Evolutionary conservation across 805 yeast genomes (phyloP).

Genomic region (Zygosaccharomyces gambellarensis): DNA sequence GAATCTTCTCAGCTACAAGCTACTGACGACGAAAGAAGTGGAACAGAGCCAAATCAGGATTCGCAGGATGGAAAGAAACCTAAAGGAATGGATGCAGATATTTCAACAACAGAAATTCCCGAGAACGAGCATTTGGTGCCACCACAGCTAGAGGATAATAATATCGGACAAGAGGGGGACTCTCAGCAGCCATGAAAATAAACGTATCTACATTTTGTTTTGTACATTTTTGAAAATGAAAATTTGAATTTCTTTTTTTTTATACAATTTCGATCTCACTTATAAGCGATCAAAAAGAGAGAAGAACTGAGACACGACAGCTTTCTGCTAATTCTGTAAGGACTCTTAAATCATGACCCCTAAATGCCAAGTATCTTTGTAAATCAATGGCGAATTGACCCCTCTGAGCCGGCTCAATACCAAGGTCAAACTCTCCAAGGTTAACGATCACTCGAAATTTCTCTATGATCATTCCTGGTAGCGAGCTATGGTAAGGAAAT

Average conservation of each 20-base stretch:
- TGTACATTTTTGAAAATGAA: not conserved
- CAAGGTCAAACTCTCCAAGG: not conserved
- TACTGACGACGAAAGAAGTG: not conserved
- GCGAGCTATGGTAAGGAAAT: conserved; percentile 14
- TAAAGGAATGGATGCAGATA: not conserved
- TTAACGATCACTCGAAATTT: conserved; percentile 11
- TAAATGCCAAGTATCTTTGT: conserved; percentile 9
- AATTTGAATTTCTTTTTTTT: not conserved
- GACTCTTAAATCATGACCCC: conserved; percentile 7
- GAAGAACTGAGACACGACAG: conserved; percentile 7
- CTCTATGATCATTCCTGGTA: conserved; percentile 12
- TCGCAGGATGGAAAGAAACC: not conserved
- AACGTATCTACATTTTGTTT: not conserved
- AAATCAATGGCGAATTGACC: conserved; percentile 5
- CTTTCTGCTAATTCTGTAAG: not conserved
- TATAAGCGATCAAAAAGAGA: not conserved
- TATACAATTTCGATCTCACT: not conserved
- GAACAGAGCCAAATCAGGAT: not conserved
- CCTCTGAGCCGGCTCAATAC: not conserved
- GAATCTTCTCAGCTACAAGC: too few species aligned
- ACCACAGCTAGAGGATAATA: not conserved
- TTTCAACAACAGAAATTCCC: not conserved
- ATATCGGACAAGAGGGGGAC: not conserved
- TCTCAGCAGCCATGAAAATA: not conserved
- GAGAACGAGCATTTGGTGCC: not conserved